phyloP scores from a whole-genome alignment of 2,329 filamentous ascomycete species.

The Colletotrichum gigasporum region DNA sequence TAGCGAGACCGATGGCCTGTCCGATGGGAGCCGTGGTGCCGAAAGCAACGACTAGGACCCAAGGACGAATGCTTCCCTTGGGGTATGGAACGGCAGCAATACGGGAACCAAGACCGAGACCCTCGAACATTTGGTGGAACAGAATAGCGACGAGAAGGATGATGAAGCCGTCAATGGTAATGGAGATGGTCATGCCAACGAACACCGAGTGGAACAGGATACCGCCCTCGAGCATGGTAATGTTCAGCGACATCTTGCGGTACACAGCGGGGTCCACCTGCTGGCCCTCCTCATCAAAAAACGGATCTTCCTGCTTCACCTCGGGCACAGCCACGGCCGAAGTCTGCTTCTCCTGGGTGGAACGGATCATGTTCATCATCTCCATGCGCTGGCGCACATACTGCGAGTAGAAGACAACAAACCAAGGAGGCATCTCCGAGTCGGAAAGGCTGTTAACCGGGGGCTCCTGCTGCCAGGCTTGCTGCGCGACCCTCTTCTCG shows the following conservation, averaged over 20 bases:
- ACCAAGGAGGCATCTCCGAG: conserved; percentile 68
- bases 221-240: conserved; percentile 78
- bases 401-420: conserved; percentile 70
- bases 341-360: conserved; percentile 41
- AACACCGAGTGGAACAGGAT: conserved; percentile 84
- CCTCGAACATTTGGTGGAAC: conserved; percentile 77
- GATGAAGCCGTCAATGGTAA: conserved; percentile 73
- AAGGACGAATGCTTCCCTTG: conserved; percentile 64
- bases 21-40: conserved; percentile 83
- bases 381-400: conserved; percentile 69
- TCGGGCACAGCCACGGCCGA: conserved; percentile 40
- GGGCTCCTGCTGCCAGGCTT: conserved; percentile 44
- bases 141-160: conserved; percentile 74
- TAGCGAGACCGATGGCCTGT: conserved; percentile 73
- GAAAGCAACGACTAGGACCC: conserved; percentile 70
- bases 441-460: conserved; percentile 39
- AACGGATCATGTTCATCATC: conserved; percentile 63
- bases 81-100: conserved; percentile 74
- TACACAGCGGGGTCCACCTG: conserved; percentile 56
- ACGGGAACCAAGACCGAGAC: conserved; percentile 75
- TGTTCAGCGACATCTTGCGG: conserved; percentile 75
- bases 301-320: conserved; percentile 41
- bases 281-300: conserved; percentile 55
- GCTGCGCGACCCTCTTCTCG: conserved; percentile 53
- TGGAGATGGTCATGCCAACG: conserved; percentile 77